A percentile compares a stretch with the other conserved stretches of the same genome.
These are phyloP conservation scores for Kluyveromyces wickerhamii DNA, from an alignment of 805 yeast species.

Conservation along the genomic window DNA sequence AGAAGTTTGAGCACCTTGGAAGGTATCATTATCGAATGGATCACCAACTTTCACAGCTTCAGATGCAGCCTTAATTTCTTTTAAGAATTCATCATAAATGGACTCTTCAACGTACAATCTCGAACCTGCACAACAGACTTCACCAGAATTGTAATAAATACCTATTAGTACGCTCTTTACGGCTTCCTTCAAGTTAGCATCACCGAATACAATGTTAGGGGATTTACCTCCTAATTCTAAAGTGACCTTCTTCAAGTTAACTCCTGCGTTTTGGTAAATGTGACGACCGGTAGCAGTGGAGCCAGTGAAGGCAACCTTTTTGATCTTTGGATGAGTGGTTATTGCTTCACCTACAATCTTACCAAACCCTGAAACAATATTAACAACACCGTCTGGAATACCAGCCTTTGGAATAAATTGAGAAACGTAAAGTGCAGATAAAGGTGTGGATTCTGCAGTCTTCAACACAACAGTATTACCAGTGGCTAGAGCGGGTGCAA, in stretches of 20 bases:
- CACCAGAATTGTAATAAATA: conserved; percentile 91
- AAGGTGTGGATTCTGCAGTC: conserved; percentile 88
- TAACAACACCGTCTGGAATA: conserved; percentile 85
- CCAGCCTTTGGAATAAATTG: conserved; percentile 71
- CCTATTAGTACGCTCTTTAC: conserved; percentile 70
- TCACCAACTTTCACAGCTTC: conserved; percentile 62
- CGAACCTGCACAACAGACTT: conserved; percentile 93
- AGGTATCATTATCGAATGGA: conserved; percentile 70
- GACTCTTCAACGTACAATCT: conserved; percentile 83
- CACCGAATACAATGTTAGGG: conserved; percentile 81
- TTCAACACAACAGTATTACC: conserved; percentile 86
- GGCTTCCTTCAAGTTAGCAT: conserved; percentile 72
- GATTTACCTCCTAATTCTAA: conserved; percentile 96
- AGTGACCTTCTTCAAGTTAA: conserved; percentile 80
- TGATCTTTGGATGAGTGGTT: conserved; percentile 68
- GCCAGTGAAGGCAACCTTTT: conserved; percentile 92
- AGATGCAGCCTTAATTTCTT: conserved; percentile 47
- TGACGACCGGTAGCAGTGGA: conserved; percentile 84
- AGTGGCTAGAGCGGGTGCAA: conserved; percentile 87
- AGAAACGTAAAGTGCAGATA: conserved; percentile 74
- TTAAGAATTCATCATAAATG: conserved; percentile 69
- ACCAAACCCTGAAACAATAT: conserved; percentile 83
- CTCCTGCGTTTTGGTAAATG: conserved; percentile 76
- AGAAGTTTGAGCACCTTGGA: conserved; percentile 92
- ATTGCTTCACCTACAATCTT: conserved; percentile 76